A percentile compares a stretch with the other conserved stretches of the same genome.
phyloP scores from a whole-genome alignment of 257 asterid genomes.

The Solanum ahanhuiri region DNA sequence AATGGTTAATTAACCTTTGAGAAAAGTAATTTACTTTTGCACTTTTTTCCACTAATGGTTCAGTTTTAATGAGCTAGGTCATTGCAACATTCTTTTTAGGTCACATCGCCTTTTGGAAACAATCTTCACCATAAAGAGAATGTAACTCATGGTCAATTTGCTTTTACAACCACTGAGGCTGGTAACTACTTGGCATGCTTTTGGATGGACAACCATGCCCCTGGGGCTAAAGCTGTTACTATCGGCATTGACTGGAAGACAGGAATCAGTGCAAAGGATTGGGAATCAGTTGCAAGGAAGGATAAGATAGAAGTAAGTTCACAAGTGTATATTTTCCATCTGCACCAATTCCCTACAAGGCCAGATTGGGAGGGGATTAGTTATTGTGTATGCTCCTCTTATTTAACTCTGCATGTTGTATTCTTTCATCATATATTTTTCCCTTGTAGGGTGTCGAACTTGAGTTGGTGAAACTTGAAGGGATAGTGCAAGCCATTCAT shows the following conservation, averaged over 20 bases:
- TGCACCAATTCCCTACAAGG: neutral
- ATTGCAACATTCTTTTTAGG: slow-evolving; percentile 27
- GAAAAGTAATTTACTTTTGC: neutral
- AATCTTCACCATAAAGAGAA: slow-evolving; percentile 55
- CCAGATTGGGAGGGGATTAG: neutral
- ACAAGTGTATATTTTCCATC: neutral
- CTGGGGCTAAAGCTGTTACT: slow-evolving; percentile 34
- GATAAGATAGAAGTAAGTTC: slow-evolving; percentile 70
- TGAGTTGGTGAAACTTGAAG: slow-evolving; percentile 75
- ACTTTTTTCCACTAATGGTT: neutral
- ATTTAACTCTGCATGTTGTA: neutral
- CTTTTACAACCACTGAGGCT: slow-evolving; percentile 70
- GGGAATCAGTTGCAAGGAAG: slow-evolving; percentile 91
- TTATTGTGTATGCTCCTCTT: neutral
- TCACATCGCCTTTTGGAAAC: slow-evolving; percentile 78
- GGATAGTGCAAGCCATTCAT: slow-evolving; percentile 45
- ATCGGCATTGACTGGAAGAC: slow-evolving; percentile 83
- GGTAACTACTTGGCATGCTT: slow-evolving; percentile 85
- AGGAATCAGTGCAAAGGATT: slow-evolving; percentile 83
- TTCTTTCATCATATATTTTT: neutral
- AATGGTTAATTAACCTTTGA: neutral
- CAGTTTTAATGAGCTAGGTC: neutral
- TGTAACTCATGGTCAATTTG: slow-evolving; percentile 67
- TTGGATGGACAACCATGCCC: slow-evolving; percentile 25
- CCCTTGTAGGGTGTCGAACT: slow-evolving; percentile 76